A percentile compares a stretch with the other conserved stretches of the same genome.
These are phyloP conservation scores for Nissolia schottii DNA, from an alignment of 306 rosid species.

Conservation along the genomic window DNA sequence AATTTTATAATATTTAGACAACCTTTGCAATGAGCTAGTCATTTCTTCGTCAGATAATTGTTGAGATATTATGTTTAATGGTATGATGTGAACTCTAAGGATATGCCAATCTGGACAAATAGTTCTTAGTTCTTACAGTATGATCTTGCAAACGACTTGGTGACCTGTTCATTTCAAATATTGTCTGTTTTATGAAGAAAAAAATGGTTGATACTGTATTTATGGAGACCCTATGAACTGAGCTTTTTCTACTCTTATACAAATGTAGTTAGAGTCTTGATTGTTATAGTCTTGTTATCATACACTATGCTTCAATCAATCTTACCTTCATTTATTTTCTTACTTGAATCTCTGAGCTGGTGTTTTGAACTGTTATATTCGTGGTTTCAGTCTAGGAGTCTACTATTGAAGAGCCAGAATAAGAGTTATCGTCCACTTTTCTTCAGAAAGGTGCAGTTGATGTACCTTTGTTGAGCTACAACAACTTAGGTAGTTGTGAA, in stretches of 20 bases:
- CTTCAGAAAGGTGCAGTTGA: conserved; percentile 75
- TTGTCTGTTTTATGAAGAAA: not conserved
- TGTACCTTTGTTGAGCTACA: conserved; percentile 3
- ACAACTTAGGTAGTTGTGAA: conserved; percentile 9
- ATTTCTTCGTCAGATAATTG: too few species aligned
- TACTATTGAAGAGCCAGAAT: conserved; percentile 68
- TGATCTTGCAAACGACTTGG: too few species aligned
- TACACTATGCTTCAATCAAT: conserved; percentile 7
- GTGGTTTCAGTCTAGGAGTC: conserved; percentile 69
- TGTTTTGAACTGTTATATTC: conserved; percentile 23
- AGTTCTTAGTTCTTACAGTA: too few species aligned
- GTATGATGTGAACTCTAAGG: too few species aligned
- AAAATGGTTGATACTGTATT: not conserved
- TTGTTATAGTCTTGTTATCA: not conserved
- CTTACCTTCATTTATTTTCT: not conserved
- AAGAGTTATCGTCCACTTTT: conserved; percentile 88
- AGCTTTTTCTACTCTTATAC: not conserved
- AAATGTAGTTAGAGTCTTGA: not conserved
- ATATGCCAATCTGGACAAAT: too few species aligned
- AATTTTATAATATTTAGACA: too few species aligned
- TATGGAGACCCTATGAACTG: not conserved
- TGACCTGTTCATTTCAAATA: too few species aligned
- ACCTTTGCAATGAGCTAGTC: too few species aligned
- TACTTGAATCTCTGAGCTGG: conserved; percentile 12
- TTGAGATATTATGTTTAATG: too few species aligned